Conservation (phyloP, 176 grass and related monocot genomes). For the Rhipidocladum racemiflorum region DNA sequence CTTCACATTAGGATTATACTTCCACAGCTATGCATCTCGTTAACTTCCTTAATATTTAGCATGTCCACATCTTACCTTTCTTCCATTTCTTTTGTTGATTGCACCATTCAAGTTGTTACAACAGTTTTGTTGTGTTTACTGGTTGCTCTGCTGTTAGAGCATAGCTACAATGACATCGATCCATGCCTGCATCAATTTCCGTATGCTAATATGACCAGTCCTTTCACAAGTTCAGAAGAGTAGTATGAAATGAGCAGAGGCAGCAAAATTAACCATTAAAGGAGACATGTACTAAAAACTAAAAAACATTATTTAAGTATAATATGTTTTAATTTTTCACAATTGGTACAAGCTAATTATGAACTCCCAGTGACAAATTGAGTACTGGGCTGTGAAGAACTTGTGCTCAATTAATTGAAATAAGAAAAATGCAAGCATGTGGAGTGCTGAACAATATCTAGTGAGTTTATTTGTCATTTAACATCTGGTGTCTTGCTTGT, state of each 20-base stretch:
- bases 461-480: constrained; percentile 15
- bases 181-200: neutral
- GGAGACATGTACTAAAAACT: neutral
- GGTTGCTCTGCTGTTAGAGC: neutral
- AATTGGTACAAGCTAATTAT: neutral
- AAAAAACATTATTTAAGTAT: neutral
- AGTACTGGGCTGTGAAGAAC: neutral
- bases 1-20: neutral
- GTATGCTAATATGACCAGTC: neutral
- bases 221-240: neutral
- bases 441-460: constrained; percentile 20
- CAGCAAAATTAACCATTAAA: neutral
- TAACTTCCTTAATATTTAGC: constrained; percentile 5
- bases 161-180: constrained; percentile 3
- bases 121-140: neutral
- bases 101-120: neutral
- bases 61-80: neutral
- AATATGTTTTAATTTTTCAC: neutral
- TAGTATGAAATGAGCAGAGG: neutral
- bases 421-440: neutral
- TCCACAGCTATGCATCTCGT: neutral
- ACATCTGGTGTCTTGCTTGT: neutral
- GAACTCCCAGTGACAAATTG: neutral
- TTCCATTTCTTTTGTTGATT: neutral
- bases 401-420: neutral